Evolutionary conservation across 208 protist species (phyloP).

Genomic region (Trypanosoma caninum): DNA sequence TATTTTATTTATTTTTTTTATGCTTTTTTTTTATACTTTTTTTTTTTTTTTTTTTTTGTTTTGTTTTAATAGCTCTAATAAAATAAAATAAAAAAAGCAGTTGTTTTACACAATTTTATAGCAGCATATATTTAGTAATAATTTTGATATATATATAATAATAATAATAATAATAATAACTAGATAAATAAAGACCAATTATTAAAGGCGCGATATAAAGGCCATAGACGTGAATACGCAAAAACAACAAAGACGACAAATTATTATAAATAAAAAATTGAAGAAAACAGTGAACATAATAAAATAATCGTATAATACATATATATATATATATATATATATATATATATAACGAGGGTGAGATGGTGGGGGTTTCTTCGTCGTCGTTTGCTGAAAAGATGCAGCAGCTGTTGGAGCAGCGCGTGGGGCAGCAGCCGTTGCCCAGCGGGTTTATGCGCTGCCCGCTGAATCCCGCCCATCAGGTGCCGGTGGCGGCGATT

Average conservation of each 20-base stretch:
- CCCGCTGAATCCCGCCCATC: slow-evolving; percentile 39
- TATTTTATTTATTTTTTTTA: not conserved
- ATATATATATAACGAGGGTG: not conserved
- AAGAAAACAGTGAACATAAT: too few species aligned
- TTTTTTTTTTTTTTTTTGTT: not conserved
- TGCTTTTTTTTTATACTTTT: not conserved
- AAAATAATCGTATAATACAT: not conserved
- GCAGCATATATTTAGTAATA: too few species aligned
- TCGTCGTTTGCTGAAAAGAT: slow-evolving; percentile 21
- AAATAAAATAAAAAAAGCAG: not conserved
- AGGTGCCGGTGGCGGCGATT: slow-evolving; percentile 28
- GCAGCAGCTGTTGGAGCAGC: slow-evolving; percentile 9
- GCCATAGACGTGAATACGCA: too few species aligned
- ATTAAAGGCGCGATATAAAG: too few species aligned
- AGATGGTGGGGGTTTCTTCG: not conserved
- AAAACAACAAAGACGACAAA: too few species aligned
- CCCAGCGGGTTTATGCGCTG: slow-evolving; percentile 29
- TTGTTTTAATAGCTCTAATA: not conserved
- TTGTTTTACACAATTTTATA: not conserved
- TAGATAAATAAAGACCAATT: too few species aligned
- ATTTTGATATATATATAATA: not conserved
- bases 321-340: not conserved
- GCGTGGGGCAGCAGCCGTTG: slow-evolving; percentile 12
- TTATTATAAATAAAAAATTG: too few species aligned
- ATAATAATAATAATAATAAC: not conserved